Evolutionary conservation across 1,139 yeast genomes (phyloP), one percentile per base, ranked within the genome.

Genomic region (Geotrichum fermentans): DNA sequence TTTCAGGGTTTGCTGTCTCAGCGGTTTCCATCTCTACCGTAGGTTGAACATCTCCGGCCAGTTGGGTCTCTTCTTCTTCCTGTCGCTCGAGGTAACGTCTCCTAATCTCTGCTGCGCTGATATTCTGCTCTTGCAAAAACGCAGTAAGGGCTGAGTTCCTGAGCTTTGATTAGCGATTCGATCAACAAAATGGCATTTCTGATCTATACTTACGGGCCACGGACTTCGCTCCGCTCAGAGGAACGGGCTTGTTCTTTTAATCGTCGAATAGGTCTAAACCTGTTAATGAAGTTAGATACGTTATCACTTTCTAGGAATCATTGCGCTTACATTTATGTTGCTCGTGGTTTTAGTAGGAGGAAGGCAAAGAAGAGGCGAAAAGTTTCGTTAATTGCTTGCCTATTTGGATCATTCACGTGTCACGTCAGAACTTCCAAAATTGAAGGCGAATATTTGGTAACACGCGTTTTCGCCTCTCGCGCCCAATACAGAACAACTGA

Each of bases 61-160:
- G 41, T 21, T 13, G 34, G 52, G 49, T 56, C 58, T 10, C 10
- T 10, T 51, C 64, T 55, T 59, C 61, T 54, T 59, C 51, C 45
- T 57, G 58, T 67, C 64, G 59, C 67, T 57, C 54, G 60, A 61
- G 55, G 68, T 83, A 78, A 57, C 95, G 71, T 47, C 75, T 69
- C 57, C 90, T 74, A 61, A 90, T 88, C 41, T 80, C 88, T 0
- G 97, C 86, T 17, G 49, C 56, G 32, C 32, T 50, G 40, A 38
- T 53, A 36, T 97, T 97, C 64, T 89, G 96, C 50, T 84, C 70
- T 35, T 72, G 58, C 52, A 70, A 57, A 47, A 70, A 70, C 60
- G 69, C 71, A 0, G 74, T 71, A 49, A 70, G 58, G 1, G 74
- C 74, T 14, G 73, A 69, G 58, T 70, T 70, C 13, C 68, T 66